A percentile compares a stretch with the other conserved stretches of the same genome.
Evolutionary conservation across 106 monocot genomes (phyloP).

Genomic region (Dioscorea alata): DNA sequence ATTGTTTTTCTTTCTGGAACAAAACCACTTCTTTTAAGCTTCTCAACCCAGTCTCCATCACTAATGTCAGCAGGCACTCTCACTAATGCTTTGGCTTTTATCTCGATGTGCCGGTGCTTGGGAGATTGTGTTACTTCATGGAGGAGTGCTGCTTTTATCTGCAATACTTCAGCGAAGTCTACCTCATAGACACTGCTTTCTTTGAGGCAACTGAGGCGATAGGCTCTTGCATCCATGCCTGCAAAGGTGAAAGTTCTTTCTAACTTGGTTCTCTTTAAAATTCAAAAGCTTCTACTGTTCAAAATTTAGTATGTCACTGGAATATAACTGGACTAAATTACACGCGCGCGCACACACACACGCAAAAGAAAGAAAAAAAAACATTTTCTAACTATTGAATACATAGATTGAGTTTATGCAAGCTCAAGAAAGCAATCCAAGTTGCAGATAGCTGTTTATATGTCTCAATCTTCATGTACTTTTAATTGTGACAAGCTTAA

Average conservation of each 20-base stretch:
- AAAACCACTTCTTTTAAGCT: conserved; percentile 48
- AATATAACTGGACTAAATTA: no score
- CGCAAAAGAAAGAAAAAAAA: no score
- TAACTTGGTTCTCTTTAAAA: no score
- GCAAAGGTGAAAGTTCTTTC: not conserved
- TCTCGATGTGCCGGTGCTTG: conserved; percentile 8
- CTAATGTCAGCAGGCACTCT: conserved; percentile 51
- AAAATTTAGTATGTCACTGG: no score
- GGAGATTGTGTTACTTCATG: conserved; percentile 29
- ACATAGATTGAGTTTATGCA: no score
- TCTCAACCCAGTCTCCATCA: conserved; percentile 56
- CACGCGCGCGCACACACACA: no score
- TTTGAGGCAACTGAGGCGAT: conserved; percentile 66
- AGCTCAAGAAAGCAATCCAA: no score
- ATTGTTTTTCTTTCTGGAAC: conserved; percentile 55
- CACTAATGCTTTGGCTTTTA: conserved; percentile 27
- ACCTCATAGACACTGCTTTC: conserved; percentile 70
- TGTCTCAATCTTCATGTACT: no score
- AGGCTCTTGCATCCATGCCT: conserved; percentile 98
- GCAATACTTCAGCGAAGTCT: conserved; percentile 51
- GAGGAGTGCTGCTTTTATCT: conserved; percentile 37
- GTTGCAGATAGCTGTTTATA: no score
- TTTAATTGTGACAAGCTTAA: no score
- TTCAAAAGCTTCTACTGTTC: no score
- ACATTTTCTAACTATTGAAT: no score